Evolutionary conservation across 192 early-diverging fungal species (phyloP), one percentile per base, ranked within the genome.

Genomic region (Coemansia asiatica): DNA sequence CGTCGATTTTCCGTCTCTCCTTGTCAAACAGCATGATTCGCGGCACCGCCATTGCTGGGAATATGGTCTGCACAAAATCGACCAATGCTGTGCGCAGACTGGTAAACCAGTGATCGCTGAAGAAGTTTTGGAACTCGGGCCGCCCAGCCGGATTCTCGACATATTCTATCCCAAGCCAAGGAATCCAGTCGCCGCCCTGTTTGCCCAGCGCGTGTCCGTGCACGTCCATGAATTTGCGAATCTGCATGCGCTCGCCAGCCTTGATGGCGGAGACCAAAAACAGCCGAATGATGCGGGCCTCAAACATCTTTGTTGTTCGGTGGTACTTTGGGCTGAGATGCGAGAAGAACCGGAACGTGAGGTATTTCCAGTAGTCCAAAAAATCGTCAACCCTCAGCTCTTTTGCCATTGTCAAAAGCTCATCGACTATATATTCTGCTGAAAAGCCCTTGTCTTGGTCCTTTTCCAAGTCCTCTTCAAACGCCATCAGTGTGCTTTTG

Each of bases 281-380:
- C 56, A 81, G 70, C 47, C 79, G 63, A n/a, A 81, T 55, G 31
- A 81, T 70, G 50, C 79, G 70, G 69, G 72, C 73, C 38, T 81
- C 79, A 69, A 81, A 81, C 79, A 81, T 81, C 26, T 60, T 49
- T 7, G 71, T 76, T 7, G 79, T 81, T 33, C 79, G 74, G 46
- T 76, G 74, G 71, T 81, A 81, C 63, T 81, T 81, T 54, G 79
- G 70, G 54, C 79, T 81, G n/a, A 81, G 69, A 35, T 76, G 79
- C 58, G 74, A 76, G 26, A 81, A 81, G 51, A 81, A 81, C 33
- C 79, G 74, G 22, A 62, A 67, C 23, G 74, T 54, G 54, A 81
- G 64, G 59, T 81, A 81, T 61, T 61, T 31, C 79, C 79, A 81
- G 67, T 73, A 73, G 67, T 72, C 70, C 3, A 73, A 49, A 63